Evolutionary conservation across 1,284 basidiomycete species (phyloP).

Genomic region (Dichomitus squalens): DNA sequence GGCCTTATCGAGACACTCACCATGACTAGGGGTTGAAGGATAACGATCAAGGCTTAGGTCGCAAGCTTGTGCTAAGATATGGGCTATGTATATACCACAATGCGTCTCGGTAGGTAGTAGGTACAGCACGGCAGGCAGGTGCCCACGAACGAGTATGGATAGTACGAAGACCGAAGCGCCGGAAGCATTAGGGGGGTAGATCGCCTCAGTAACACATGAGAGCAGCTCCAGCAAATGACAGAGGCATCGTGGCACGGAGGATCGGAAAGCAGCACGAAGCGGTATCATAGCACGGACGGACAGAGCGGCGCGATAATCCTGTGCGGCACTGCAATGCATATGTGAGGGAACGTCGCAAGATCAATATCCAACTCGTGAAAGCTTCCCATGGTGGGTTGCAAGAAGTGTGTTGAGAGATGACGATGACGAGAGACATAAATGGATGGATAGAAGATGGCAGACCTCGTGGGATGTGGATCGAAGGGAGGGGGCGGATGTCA

Average conservation of each 20-base stretch:
- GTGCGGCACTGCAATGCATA: not conserved
- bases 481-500: not conserved
- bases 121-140: constrained; percentile 9
- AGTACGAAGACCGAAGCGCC: constrained; percentile 14
- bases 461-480: constrained; percentile 3
- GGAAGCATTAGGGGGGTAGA: constrained; percentile 11
- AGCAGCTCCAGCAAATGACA: too few species aligned
- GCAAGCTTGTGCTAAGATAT: not conserved
- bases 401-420: constrained; percentile 2
- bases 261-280: constrained; percentile 1
- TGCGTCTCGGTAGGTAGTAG: constrained; percentile 10
- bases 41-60: too few species aligned
- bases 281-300: not conserved
- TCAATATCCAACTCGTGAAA: constrained; percentile 16
- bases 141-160: constrained; percentile 18
- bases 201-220: too few species aligned
- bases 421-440: not conserved
- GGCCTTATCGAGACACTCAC: too few species aligned
- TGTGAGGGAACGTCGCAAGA: constrained; percentile 1
- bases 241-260: too few species aligned
- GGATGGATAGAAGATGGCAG: constrained; percentile 1
- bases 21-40: too few species aligned
- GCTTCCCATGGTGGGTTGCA: not conserved
- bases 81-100: constrained; percentile 14
- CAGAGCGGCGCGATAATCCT: constrained; percentile 2